Conservation (phyloP, 106 monocot species). For the Dioscorea zingiberensis region DNA sequence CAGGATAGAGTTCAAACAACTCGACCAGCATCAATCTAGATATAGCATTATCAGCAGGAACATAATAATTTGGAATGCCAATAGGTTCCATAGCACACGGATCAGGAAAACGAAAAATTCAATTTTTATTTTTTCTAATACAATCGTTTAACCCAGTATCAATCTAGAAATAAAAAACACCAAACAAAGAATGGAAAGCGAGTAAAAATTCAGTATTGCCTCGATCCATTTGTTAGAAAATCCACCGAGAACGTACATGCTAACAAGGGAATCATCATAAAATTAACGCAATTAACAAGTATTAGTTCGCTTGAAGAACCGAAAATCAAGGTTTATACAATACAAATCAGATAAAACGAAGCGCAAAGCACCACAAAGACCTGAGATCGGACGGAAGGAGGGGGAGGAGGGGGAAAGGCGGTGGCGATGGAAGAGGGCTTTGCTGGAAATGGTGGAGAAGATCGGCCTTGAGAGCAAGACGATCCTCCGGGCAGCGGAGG, state of each 20-base stretch:
- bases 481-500: constrained; percentile 8
- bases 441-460: constrained; percentile 9
- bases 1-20: no score
- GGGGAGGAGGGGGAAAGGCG: background rate
- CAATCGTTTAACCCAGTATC: no score
- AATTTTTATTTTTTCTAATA: no score
- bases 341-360: background rate
- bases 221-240: background rate
- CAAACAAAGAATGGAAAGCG: background rate
- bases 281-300: no score
- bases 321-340: background rate
- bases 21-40: no score
- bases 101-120: no score
- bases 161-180: background rate
- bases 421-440: no score
- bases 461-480: constrained; percentile 11
- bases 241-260: no score
- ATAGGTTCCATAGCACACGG: no score
- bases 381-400: constrained; percentile 9
- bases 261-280: background rate
- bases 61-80: no score
- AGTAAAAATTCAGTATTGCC: background rate
- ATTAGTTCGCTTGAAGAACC: no score
- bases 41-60: no score
- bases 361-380: constrained; percentile 1